Evolutionary conservation across 2,329 filamentous ascomycete genomes (phyloP), one percentile per base, ranked within the genome.

Genomic region (Myrmaecium sp.): DNA sequence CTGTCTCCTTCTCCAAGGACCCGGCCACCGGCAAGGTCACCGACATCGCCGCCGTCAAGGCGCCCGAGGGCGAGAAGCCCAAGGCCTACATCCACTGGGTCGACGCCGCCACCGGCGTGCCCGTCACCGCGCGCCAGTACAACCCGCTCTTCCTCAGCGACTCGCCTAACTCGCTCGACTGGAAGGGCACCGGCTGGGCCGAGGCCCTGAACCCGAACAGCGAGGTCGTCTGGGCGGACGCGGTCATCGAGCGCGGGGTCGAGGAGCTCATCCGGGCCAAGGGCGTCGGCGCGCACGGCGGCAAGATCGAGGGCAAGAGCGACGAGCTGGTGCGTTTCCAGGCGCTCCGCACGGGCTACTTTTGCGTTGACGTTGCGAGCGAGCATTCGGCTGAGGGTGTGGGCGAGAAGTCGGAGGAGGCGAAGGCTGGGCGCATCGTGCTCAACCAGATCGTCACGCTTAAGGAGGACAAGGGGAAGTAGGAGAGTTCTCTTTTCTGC

Each of bases 371-470:
- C 47, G 39, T 32, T 4, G 26, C 45, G 3, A n/a, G n/a, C n/a
- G n/a, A n/a, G n/a, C n/a, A n/a, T n/a, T n/a, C n/a, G n/a, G n/a
- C n/a, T n/a, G 69, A 66, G 26, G n/a, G n/a, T n/a, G n/a, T n/a
- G n/a, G n/a, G n/a, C n/a, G n/a, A n/a, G n/a, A n/a, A n/a, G n/a
- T n/a, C n/a, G n/a, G 82, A 92, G 41, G 79, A 72, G 1, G 52
- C 46, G 0, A 50, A 49, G 21, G 68, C 70, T 17, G 78, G 81
- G n/a, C 80, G 75, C 50, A 62, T 92, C 36, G 69, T 95, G 25
- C 57, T 95, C 16, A 95, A 95, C 57, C 68, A 82, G 27, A 94
- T 95, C 43, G 84, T 95, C 13, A 80, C 77, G 25, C 54, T 94
- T 44, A 92, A 92, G 59, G 84, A 93, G 54, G 81, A 91, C 20